phyloP scores from a whole-genome alignment of 1,139 yeast genomes.

The Petasospora rhodanensis region DNA sequence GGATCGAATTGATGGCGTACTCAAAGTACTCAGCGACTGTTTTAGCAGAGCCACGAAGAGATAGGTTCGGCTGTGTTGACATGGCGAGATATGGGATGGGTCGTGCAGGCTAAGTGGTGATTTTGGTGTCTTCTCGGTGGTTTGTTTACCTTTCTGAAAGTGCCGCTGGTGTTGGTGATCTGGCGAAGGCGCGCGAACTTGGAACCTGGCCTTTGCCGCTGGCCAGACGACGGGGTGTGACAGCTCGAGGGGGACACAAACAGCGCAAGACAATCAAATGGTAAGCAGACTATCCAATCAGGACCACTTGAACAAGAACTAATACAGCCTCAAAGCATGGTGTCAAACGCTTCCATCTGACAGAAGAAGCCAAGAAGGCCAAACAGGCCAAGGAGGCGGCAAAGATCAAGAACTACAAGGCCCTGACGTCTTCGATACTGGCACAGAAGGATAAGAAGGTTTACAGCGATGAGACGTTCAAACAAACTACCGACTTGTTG shows the following conservation, averaged over 20 bases:
- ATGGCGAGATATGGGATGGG: too few relatives aligned
- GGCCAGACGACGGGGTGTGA: too few relatives aligned
- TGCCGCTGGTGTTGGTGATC: not conserved
- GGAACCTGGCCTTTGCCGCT: too few relatives aligned
- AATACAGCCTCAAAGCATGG: conserved; percentile 54
- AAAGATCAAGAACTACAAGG: conserved; percentile 52
- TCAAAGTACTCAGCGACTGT: conserved; percentile 81
- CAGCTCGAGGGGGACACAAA: too few relatives aligned
- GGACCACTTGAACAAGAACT: not conserved
- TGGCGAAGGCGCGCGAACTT: too few relatives aligned
- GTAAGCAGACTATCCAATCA: too few relatives aligned
- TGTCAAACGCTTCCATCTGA: conserved; percentile 53
- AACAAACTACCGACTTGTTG: conserved; percentile 53
- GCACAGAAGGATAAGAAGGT: conserved; percentile 30
- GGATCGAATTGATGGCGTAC: conserved; percentile 71
- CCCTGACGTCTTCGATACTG: conserved; percentile 42
- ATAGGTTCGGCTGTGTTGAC: conserved; percentile 47
- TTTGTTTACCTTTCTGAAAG: conserved; percentile 1
- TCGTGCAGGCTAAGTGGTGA: not conserved
- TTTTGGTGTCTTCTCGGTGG: not conserved
- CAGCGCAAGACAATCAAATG: conserved; percentile 2
- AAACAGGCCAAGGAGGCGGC: conserved; percentile 52
- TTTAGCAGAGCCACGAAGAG: conserved; percentile 74
- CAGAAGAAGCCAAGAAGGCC: conserved; percentile 49
- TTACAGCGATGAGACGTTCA: conserved; percentile 41